Conservation (phyloP, 2,329 filamentous ascomycete species). For the Magnaporthiopsis incrustans region DNA sequence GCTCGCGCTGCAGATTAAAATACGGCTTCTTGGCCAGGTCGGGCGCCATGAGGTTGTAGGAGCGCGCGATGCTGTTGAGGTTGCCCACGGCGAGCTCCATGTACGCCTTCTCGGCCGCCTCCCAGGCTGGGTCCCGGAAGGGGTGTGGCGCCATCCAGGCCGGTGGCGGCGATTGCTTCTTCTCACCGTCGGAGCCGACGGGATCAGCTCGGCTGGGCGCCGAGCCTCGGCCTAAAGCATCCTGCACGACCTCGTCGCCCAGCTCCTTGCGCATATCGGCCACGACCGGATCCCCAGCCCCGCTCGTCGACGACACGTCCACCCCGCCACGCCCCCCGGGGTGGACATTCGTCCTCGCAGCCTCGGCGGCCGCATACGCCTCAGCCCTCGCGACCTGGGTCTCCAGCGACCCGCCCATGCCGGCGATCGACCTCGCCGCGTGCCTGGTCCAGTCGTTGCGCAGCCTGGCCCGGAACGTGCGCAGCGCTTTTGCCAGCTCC, state of each 20-base stretch:
- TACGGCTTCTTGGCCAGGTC: conserved; percentile 91
- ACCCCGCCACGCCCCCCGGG: too few species aligned
- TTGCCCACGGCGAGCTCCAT: conserved; percentile 67
- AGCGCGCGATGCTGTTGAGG: conserved; percentile 71
- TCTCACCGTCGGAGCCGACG: neutral
- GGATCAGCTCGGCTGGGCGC: conserved; percentile 5
- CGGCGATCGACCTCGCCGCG: conserved; percentile 69
- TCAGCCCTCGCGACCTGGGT: conserved; percentile 65
- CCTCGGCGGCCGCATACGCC: conserved; percentile 62
- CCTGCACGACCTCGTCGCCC: conserved; percentile 5
- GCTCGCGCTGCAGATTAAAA: conserved; percentile 73
- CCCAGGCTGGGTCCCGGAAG: conserved; percentile 74
- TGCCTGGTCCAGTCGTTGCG: conserved; percentile 79
- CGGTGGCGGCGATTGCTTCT: neutral
- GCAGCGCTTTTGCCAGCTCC: conserved; percentile 63
- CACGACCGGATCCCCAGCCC: conserved; percentile 41
- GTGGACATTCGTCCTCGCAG: too few species aligned
- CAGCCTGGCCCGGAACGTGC: conserved; percentile 64
- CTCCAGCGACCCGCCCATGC: conserved; percentile 65
- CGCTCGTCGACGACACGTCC: conserved; percentile 30
- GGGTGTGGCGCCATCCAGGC: conserved; percentile 30
- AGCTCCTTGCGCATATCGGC: conserved; percentile 32
- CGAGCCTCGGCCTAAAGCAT: conserved; percentile 9
- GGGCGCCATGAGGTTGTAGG: conserved; percentile 93
- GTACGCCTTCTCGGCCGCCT: conserved; percentile 64